Base-by-base conservation (phyloP, 2,329 filamentous ascomycete genomes). In the Ceratocystis cacaofunesta region DNA sequence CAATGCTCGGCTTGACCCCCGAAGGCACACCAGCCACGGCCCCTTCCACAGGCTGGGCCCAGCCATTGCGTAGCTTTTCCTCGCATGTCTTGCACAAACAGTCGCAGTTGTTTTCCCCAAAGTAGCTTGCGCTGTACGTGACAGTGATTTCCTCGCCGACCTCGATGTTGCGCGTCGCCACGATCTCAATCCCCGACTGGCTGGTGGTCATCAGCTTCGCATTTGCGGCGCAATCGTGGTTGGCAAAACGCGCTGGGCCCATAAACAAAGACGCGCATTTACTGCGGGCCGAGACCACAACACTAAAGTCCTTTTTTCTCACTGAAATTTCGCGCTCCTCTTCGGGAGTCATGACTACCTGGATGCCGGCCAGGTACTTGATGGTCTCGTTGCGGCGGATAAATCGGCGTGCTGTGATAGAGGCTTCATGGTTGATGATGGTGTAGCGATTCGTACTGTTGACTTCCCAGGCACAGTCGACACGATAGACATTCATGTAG, bases 181-280 rank as follows among this genome's bases (percentile, higher is more conserved):
- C 84, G 66, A 99, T 92, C 72, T 95, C 89, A 78, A 99, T 96
- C 44, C 90, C 90, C 66, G 92, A 86, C 66, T 87, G 84, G 58
- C 91, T 90, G 44, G 85, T 88, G 44, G 90, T 96, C 70, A 89
- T 87, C 57, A 99, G 82, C 72, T 86, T 84, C 7, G 92, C 92
- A 77, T 97, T 99, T 41, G 94, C 90, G 70, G 88, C 83, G 76
- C 94, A 99, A 74, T 99, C 94, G 75, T 99, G 94, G 73, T 99
- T 99, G 30, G 94, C 91, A 74, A 99, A 97, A 62, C 94, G 86
- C 43, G 94, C 94, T 6, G 94, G 95, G 0, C 94, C 94, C 73
- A 99, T 86, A 73, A 99, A 97, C 52, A 99, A 78, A 63, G 90
- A 95, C 36, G 92, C 88, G 68, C 87, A 87, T 76, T 95, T 96